Evolutionary conservation across 2,329 filamentous ascomycete genomes (phyloP).

Genomic region (Tolypocladium album): DNA sequence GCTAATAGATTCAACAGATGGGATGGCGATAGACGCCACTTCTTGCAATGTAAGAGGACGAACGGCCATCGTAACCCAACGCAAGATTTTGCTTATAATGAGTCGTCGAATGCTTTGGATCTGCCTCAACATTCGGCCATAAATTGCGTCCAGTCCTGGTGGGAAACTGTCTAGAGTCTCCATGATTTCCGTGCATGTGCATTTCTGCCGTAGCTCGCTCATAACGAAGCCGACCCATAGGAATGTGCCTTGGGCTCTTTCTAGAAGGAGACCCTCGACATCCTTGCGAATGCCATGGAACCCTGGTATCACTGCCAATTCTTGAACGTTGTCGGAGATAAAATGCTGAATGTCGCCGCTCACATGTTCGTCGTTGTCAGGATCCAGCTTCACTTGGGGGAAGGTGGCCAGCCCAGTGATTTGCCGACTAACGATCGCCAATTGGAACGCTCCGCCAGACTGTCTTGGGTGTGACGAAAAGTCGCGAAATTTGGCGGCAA

Average conservation of each 20-base stretch:
- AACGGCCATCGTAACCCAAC: neutral
- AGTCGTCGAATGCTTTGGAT: neutral
- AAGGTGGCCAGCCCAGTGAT: neutral
- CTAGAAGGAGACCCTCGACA: neutral
- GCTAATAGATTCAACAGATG: neutral
- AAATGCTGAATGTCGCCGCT: neutral
- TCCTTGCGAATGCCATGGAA: neutral
- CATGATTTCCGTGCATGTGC: neutral
- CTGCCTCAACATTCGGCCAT: neutral
- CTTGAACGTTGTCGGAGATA: neutral
- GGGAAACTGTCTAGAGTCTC: neutral
- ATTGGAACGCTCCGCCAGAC: neutral
- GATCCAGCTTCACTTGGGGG: neutral
- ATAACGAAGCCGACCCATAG: neutral
- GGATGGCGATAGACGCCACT: neutral
- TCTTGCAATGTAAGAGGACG: neutral
- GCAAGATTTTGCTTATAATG: neutral
- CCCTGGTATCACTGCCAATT: neutral
- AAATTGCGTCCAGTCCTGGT: neutral
- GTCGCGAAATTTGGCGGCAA: neutral
- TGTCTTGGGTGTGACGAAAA: neutral
- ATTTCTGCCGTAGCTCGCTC: neutral
- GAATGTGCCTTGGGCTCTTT: neutral
- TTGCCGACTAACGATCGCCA: neutral
- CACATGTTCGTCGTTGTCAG: neutral